Evolutionary conservation across 2,329 filamentous ascomycete species (phyloP).

Genomic region (Colletotrichum salicis): DNA sequence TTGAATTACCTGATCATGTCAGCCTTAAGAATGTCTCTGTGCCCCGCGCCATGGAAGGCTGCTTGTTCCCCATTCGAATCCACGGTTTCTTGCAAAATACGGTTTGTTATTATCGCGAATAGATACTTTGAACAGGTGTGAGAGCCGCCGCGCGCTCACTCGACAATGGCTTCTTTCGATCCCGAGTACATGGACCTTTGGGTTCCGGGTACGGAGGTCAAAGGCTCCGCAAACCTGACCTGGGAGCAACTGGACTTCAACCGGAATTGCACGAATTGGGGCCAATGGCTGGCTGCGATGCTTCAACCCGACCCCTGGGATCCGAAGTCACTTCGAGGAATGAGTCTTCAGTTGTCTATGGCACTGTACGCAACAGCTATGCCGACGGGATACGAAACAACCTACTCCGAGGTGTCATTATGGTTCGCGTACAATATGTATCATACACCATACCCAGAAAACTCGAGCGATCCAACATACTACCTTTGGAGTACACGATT

Average conservation of each 20-base stretch:
- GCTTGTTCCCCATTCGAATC: neutral
- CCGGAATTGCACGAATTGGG: conserved; percentile 25
- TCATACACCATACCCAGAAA: conserved; percentile 15
- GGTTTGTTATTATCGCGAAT: neutral
- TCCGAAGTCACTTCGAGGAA: conserved; percentile 19
- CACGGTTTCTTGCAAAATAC: neutral
- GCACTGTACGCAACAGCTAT: conserved; percentile 5
- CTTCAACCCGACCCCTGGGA: conserved; percentile 27
- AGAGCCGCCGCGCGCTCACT: neutral
- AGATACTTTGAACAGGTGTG: neutral
- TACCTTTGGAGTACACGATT: conserved; percentile 26
- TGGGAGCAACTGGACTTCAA: conserved; percentile 32
- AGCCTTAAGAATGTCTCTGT: conserved; percentile 8
- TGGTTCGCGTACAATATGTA: conserved; percentile 33
- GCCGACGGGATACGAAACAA: neutral
- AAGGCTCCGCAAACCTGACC: conserved; percentile 6
- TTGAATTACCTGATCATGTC: neutral
- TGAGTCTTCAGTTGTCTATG: conserved; percentile 21
- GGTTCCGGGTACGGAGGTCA: conserved; percentile 22
- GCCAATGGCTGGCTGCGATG: conserved; percentile 19
- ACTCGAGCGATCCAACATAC: neutral
- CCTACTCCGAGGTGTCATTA: conserved; percentile 7
- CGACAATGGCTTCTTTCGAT: neutral
- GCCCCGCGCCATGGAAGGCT: neutral
- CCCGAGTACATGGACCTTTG: conserved; percentile 7